Conservation (phyloP, 108 stramenopile species). For the Skeletonema marinoi region DNA sequence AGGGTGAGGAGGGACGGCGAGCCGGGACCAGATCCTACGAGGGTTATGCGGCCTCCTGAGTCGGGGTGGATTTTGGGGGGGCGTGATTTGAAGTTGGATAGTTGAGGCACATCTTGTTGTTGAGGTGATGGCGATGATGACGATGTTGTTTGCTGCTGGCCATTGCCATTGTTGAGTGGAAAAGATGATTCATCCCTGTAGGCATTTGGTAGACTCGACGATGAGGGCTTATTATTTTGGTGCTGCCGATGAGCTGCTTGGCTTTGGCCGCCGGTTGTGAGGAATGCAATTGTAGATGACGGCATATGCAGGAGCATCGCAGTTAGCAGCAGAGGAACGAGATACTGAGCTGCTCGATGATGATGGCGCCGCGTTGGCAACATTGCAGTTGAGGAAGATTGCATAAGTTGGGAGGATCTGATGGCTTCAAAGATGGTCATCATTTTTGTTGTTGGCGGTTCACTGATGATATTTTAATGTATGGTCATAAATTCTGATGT, state of each 20-base stretch:
- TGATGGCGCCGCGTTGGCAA: not conserved
- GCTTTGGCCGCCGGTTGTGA: not conserved
- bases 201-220: not conserved
- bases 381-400: not conserved
- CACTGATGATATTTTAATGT: no score
- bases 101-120: not conserved
- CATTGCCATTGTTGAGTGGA: not conserved
- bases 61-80: constrained; percentile 18
- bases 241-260: no score
- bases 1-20: constrained; percentile 94
- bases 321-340: not conserved
- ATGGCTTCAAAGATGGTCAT: no score
- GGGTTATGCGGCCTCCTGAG: constrained; percentile 74
- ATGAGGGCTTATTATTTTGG: no score
- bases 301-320: not conserved
- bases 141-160: not conserved
- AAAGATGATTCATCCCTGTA: not conserved
- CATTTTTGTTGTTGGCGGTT: no score
- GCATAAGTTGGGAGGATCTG: not conserved
- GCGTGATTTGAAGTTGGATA: not conserved
- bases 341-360: not conserved
- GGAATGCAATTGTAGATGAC: not conserved
- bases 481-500: no score
- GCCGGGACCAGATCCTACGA: constrained; percentile 94
- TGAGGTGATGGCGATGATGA: not conserved